Percentiles rank a stretch among this genome's conserved stretches.
Evolutionary conservation across 2,329 filamentous ascomycete species (phyloP).

Genomic region (Coccinonectria pachysandricola): DNA sequence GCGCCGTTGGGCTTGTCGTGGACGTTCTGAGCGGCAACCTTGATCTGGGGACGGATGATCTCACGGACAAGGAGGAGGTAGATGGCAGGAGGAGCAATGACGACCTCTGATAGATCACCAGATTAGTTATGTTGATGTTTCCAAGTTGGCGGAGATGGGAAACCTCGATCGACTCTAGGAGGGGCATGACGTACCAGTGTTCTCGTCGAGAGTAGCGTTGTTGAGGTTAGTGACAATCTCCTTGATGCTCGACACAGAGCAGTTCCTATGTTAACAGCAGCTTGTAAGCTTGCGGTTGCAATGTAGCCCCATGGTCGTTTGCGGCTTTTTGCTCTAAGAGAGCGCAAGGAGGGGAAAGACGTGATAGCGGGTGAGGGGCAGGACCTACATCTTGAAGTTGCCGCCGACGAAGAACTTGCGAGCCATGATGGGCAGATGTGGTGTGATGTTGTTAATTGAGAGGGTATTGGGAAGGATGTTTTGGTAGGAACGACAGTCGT

Average conservation of each 20-base stretch:
- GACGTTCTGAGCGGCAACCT: constrained; percentile 92
- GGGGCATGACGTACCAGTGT: constrained; percentile 48
- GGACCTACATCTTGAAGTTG: constrained; percentile 95
- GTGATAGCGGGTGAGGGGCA: constrained; percentile 14
- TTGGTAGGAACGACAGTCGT: not conserved
- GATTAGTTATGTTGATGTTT: constrained; percentile 1
- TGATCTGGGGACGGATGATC: constrained; percentile 62
- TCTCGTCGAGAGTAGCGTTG: constrained; percentile 67
- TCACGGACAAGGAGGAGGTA: constrained; percentile 85
- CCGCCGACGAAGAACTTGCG: constrained; percentile 96
- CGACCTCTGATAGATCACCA: no score
- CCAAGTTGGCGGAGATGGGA: no score
- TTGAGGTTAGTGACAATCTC: constrained; percentile 86
- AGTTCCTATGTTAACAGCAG: no score
- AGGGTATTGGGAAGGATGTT: not conserved
- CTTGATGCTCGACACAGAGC: constrained; percentile 79
- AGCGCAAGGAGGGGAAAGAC: constrained; percentile 9
- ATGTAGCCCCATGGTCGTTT: constrained; percentile 8
- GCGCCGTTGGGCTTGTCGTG: constrained; percentile 95
- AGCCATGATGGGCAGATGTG: constrained; percentile 57
- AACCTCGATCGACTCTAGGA: no score
- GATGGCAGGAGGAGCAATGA: constrained; percentile 81
- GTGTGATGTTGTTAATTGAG: not conserved
- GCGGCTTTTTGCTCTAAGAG: constrained; percentile 19
- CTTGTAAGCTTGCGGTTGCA: constrained; percentile 1